phyloP scores from a whole-genome alignment of 192 early-diverging fungal species.

The Funneliformis geosporum region DNA sequence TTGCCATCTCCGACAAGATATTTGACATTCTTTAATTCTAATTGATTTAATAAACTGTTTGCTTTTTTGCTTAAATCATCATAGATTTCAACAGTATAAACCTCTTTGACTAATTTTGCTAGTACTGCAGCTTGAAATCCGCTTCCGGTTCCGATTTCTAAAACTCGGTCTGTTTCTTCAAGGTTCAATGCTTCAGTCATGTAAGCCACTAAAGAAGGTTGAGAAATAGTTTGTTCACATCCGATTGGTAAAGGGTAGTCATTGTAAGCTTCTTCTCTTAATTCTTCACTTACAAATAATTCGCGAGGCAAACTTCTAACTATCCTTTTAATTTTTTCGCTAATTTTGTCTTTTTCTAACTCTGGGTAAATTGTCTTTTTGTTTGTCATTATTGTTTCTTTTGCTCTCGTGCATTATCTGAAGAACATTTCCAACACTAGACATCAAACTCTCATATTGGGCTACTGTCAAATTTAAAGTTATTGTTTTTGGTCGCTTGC shows the following conservation, averaged over 20 bases:
- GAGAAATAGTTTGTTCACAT: background rate
- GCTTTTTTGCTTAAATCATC: background rate
- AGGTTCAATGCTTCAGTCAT: background rate
- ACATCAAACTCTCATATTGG: too few relatives aligned
- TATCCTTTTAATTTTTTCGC: too few relatives aligned
- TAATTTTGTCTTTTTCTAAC: too few relatives aligned
- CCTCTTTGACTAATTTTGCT: background rate
- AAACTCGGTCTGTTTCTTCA: background rate
- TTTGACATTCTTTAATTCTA: background rate
- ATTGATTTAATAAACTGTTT: background rate
- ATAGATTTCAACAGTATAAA: background rate
- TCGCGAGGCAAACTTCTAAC: too few relatives aligned
- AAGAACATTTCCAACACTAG: too few relatives aligned
- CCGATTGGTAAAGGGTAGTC: background rate
- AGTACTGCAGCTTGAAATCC: background rate
- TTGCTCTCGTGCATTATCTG: too few relatives aligned
- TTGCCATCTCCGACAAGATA: background rate
- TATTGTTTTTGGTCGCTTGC: too few relatives aligned
- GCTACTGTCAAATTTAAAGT: too few relatives aligned
- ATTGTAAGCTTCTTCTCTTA: background rate
- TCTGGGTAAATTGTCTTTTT: too few relatives aligned
- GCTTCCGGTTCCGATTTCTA: background rate
- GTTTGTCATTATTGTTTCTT: too few relatives aligned
- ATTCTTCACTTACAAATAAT: too few relatives aligned
- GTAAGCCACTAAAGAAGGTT: background rate